Conservation (phyloP, 768 basidiomycete species). For the Saitozyma podzolica region DNA sequence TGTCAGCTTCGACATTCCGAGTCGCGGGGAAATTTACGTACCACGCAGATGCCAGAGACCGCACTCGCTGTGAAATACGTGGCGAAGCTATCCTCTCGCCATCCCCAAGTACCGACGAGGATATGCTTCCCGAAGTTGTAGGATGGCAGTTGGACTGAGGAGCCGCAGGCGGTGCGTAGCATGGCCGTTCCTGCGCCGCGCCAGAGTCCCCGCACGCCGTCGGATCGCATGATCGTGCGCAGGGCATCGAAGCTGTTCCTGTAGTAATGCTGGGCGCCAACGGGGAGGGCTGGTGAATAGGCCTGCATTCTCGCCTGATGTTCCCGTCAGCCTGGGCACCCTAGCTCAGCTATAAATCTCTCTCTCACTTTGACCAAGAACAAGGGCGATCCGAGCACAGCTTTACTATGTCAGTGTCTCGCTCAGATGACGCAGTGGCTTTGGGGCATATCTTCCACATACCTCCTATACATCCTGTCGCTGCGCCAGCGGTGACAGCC, state of each 20-base stretch:
- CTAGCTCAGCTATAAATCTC: too few relatives aligned
- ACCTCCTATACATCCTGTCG: constrained; percentile 91
- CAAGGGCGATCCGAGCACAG: constrained; percentile 48
- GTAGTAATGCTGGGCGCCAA: constrained; percentile 92
- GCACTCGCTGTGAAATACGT: constrained; percentile 85
- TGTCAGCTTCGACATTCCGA: constrained; percentile 19
- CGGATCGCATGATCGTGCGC: constrained; percentile 71
- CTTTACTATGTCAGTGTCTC: constrained; percentile 14
- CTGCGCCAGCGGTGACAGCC: constrained; percentile 80
- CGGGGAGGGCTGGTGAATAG: constrained; percentile 89
- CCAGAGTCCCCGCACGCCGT: constrained; percentile 74
- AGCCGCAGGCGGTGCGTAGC: too few relatives aligned
- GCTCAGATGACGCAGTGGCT: not conserved
- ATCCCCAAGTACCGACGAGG: constrained; percentile 66
- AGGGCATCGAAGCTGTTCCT: constrained; percentile 80
- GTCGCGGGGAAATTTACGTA: constrained; percentile 6
- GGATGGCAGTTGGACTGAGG: constrained; percentile 92
- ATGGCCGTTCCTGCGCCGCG: constrained; percentile 93
- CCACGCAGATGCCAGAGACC: constrained; percentile 74
- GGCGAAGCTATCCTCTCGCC: constrained; percentile 75
- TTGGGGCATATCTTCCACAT: constrained; percentile 16
- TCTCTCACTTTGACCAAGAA: constrained; percentile 96
- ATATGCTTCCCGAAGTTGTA: constrained; percentile 91
- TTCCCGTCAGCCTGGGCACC: too few relatives aligned
- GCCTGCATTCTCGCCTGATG: constrained; percentile 87